Conservation (phyloP, 768 basidiomycete genomes). For the Lentinula guzmanii region DNA sequence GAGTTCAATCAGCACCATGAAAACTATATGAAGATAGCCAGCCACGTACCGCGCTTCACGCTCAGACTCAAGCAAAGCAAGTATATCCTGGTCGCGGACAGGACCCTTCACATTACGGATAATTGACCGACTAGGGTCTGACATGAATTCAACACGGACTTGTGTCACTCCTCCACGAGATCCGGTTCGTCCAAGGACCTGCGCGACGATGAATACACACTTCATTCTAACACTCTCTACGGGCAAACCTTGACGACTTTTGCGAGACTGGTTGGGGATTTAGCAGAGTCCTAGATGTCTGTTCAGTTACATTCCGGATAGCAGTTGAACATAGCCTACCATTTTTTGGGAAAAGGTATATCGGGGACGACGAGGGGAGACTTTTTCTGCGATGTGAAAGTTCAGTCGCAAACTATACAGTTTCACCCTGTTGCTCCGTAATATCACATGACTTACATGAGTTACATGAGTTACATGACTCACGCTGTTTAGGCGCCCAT, state of each 20-base stretch:
- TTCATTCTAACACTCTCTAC: not conserved
- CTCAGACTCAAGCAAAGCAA: slow-evolving; percentile 95
- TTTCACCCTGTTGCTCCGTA: not conserved
- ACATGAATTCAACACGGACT: slow-evolving; percentile 99
- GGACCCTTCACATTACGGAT: slow-evolving; percentile 99
- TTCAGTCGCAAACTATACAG: not conserved
- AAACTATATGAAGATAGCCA: not conserved
- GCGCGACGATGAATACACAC: slow-evolving; percentile 7
- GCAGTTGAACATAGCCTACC: not conserved
- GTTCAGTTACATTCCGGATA: not conserved
- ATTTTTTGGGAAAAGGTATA: not conserved
- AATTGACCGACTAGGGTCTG: slow-evolving; percentile 91
- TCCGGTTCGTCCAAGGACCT: slow-evolving; percentile 97
- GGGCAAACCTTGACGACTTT: slow-evolving; percentile 88
- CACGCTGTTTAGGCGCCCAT: not conserved
- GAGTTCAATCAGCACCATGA: not conserved
- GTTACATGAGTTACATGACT: not conserved
- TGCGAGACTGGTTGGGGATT: slow-evolving; percentile 94
- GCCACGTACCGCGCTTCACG: slow-evolving; percentile 95
- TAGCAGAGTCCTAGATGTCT: slow-evolving; percentile 66
- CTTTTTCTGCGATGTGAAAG: not conserved
- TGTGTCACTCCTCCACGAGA: slow-evolving; percentile 65
- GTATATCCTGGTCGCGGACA: slow-evolving; percentile 91
- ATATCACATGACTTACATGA: not conserved
- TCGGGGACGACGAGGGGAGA: not conserved